Conservation (phyloP, 805 yeast genomes). For the Barnettozyma botsteinii region DNA sequence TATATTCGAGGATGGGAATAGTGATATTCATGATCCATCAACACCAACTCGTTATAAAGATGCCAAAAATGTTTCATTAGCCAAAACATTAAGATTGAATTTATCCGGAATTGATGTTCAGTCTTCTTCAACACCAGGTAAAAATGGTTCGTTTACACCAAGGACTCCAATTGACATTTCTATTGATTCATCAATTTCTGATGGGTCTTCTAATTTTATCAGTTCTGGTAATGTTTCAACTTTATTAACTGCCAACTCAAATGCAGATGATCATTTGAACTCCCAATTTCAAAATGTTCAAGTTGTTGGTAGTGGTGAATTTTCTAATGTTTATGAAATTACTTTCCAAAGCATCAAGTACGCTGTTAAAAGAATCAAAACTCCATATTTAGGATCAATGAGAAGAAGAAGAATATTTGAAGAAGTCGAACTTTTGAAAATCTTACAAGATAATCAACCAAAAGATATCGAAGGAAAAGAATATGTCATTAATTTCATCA, state of each 20-base stretch:
- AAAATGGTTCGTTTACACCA: conserved; percentile 26
- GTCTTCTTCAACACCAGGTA: conserved; percentile 18
- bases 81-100: conserved; percentile 15
- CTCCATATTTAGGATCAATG: conserved; percentile 49
- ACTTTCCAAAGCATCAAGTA: conserved; percentile 57
- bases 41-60: conserved; percentile 37
- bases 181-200: conserved; percentile 15
- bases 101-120: conserved; percentile 1
- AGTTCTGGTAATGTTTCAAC: conserved; percentile 18
- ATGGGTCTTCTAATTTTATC: conserved; percentile 19
- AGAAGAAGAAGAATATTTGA: conserved; percentile 59
- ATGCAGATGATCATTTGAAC: conserved; percentile 37
- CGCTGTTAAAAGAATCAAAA: conserved; percentile 85
- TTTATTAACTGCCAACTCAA: conserved; percentile 19
- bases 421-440: conserved; percentile 67
- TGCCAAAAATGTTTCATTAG: conserved; percentile 14
- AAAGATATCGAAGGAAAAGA: conserved; percentile 59
- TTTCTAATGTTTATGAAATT: conserved; percentile 83
- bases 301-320: conserved; percentile 79
- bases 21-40: conserved; percentile 31
- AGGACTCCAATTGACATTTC: conserved; percentile 24
- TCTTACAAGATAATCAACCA: conserved; percentile 35
- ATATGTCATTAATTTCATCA: conserved; percentile 69
- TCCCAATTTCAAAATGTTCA: conserved; percentile 56
- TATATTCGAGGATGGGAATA: conserved; percentile 21